Evolutionary conservation across 2,329 filamentous ascomycete genomes (phyloP).

Genomic region (Lachnellula willkommii): DNA sequence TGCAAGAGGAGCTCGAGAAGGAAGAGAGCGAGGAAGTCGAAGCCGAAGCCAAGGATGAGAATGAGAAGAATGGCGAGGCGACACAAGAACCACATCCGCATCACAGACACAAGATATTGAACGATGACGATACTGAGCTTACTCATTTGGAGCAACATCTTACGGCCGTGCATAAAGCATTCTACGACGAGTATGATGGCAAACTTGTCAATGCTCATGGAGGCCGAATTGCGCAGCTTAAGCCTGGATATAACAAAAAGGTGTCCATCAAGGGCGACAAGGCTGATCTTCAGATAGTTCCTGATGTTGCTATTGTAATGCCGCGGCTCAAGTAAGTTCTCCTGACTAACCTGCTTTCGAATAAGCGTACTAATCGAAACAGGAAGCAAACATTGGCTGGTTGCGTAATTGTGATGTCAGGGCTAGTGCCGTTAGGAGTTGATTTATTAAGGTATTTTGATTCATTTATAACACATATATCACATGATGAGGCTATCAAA

Average conservation of each 20-base stretch:
- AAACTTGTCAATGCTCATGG: constrained; percentile 36
- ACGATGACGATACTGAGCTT: constrained; percentile 84
- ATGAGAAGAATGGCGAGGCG: constrained; percentile 34
- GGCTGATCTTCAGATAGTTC: constrained; percentile 56
- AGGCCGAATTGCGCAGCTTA: constrained; percentile 36
- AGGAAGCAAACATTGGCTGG: constrained; percentile 62
- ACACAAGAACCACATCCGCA: constrained; percentile 29
- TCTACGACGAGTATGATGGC: constrained; percentile 76
- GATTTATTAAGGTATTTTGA: constrained; percentile 57
- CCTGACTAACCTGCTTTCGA: neutral
- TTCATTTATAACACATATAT: constrained; percentile 5
- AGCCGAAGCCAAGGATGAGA: constrained; percentile 29
- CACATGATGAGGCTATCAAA: constrained; percentile 11
- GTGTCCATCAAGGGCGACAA: constrained; percentile 36
- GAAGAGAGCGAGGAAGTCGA: constrained; percentile 42
- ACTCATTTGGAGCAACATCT: constrained; percentile 71
- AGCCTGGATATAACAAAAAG: constrained; percentile 38
- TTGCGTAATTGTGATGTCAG: constrained; percentile 79
- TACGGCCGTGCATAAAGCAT: constrained; percentile 66
- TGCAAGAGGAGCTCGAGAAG: constrained; percentile 86
- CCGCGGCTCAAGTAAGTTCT: constrained; percentile 62
- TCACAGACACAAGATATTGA: constrained; percentile 68
- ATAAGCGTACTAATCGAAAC: constrained; percentile 17
- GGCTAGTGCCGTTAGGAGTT: constrained; percentile 77
- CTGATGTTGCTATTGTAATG: constrained; percentile 82